These are phyloP conservation scores for Lentinula edodes DNA, from an alignment of 768 basidiomycete species.

Conservation along the genomic window DNA sequence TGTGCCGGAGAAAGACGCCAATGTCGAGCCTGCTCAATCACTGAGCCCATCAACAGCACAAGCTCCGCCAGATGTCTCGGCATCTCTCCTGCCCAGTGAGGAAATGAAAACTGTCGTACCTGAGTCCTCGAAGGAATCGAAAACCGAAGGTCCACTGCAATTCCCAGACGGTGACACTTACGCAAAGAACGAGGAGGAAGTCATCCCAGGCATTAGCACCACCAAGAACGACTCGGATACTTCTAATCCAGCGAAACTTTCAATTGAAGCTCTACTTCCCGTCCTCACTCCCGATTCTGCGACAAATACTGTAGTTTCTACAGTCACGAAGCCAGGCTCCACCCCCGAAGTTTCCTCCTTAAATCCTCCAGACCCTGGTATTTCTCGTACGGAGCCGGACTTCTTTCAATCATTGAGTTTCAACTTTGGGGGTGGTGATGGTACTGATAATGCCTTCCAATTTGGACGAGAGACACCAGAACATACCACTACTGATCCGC, in stretches of 20 bases:
- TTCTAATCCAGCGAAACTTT: neutral
- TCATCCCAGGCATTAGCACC: neutral
- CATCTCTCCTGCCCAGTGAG: too few relatives aligned
- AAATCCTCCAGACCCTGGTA: neutral
- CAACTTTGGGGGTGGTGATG: neutral
- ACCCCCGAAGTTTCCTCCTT: neutral
- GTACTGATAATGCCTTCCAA: neutral
- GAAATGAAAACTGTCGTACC: too few relatives aligned
- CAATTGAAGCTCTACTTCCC: neutral
- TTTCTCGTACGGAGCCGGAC: neutral
- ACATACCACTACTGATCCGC: neutral
- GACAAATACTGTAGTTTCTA: neutral
- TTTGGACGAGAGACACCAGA: neutral
- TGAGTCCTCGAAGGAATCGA: too few relatives aligned
- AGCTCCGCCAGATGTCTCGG: neutral
- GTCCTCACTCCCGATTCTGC: neutral
- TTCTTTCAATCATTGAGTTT: neutral
- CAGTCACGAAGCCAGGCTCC: neutral
- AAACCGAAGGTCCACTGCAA: too few relatives aligned
- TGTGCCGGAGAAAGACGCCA: neutral
- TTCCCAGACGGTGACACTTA: too few relatives aligned
- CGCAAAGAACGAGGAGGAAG: too few relatives aligned
- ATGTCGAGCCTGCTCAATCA: neutral
- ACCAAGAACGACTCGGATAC: neutral
- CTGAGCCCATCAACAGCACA: neutral